Evolutionary conservation across 2,329 filamentous ascomycete genomes (phyloP), one percentile per base, ranked within the genome.

Genomic region (Pseudogymnoascus destructans): DNA sequence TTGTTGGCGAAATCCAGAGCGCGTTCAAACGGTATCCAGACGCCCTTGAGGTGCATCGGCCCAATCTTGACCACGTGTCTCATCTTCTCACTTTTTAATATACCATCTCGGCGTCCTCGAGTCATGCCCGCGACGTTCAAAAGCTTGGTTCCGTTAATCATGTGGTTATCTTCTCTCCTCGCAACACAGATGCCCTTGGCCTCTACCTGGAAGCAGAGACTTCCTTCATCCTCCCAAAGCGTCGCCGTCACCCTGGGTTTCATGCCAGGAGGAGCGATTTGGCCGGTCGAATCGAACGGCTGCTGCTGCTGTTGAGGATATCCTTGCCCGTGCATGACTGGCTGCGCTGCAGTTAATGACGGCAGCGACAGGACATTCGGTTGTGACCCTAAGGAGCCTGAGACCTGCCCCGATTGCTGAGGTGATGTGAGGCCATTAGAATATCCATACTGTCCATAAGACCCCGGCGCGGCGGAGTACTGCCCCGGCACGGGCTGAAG

Each of bases 1-100:
- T 96, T 97, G 76, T 98, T 98, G 64, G 93, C 93, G 70, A 98
- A 97, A 67, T 97, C 93, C 58, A 98, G 76, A n/a, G 93, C 93
- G 64, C 93, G 86, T 66, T 97, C 93, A 67, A 95, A 97, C 1
- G 93, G 93, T 67, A 98, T 98, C 90, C 91, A 95, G 64, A 95
- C 91, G 68, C 93, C 93, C 75, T 98, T 98, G 46, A 98, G 75
- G 70, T 97, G 93, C 93, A 98, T 98, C 3, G 93, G 93, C 0
- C 93, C 93, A 70, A 98, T 97, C 75, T 98, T 98, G 61, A 97
- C 93, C 10, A 97, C 93, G 72, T 96, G 91, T 65, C 93, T 85
- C 59, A 91, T 83, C 73, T 97, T 98, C 73, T 97, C 93, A 70
- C 92, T 96, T 75, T 98, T 98, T 60, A 98, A 74, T 64, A 98